These are phyloP conservation scores for Butyriboletus appendiculatus DNA, from an alignment of 1,284 basidiomycete species.

Conservation along the genomic window DNA sequence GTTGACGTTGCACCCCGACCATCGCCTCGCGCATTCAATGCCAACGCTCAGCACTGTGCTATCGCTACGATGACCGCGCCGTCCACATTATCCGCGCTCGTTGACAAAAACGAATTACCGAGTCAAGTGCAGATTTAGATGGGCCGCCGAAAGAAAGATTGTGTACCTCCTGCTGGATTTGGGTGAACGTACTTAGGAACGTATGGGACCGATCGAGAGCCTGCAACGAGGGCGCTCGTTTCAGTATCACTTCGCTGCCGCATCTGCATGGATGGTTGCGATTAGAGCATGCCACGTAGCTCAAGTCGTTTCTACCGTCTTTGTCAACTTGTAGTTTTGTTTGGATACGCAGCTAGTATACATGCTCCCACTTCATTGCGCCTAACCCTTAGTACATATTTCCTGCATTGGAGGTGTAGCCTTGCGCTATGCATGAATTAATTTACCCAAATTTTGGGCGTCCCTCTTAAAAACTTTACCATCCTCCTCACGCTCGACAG, in stretches of 20 bases:
- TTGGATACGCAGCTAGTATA: neutral
- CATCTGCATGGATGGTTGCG: too few relatives aligned
- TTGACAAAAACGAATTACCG: neutral
- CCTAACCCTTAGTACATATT: neutral
- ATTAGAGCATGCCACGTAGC: neutral
- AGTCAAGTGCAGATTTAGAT: neutral
- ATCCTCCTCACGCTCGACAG: neutral
- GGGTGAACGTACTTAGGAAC: too few relatives aligned
- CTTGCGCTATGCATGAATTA: neutral
- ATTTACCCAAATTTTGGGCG: neutral
- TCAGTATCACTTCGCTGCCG: neutral
- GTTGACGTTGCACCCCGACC: too few relatives aligned
- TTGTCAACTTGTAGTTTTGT: neutral
- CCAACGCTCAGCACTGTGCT: neutral
- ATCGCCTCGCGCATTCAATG: too few relatives aligned
- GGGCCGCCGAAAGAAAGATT: neutral
- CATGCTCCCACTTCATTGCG: neutral
- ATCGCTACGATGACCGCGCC: neutral
- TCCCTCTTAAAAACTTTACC: neutral
- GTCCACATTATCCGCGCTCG: neutral
- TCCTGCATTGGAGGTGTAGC: neutral
- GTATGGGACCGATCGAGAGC: too few relatives aligned
- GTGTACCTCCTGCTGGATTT: too few relatives aligned
- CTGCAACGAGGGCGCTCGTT: neutral
- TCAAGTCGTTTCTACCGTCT: neutral